A percentile compares a stretch with the other conserved stretches of the same genome.
These are phyloP conservation scores for Magnolia kwangsiensis DNA, from an alignment of 164 flowering plant genomes.

Conservation along the genomic window DNA sequence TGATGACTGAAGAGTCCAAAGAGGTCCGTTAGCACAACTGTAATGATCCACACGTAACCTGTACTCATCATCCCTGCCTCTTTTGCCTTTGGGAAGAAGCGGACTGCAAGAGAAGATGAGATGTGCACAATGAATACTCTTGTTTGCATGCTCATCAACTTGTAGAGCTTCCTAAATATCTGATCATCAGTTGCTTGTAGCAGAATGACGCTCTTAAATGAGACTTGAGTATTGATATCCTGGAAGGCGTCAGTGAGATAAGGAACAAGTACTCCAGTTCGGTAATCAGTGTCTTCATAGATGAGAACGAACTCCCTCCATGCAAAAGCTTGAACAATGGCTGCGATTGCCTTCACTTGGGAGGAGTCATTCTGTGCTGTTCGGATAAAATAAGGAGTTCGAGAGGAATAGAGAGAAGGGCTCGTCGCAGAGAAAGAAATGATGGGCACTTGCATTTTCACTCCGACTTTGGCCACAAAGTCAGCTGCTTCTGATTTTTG, in stretches of 20 bases:
- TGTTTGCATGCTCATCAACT: constrained; percentile 13
- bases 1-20: constrained; percentile 16
- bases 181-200: not conserved
- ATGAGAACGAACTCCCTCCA: constrained; percentile 26
- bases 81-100: constrained; percentile 16
- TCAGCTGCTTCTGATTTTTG: constrained; percentile 40
- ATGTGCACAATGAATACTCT: constrained; percentile 35
- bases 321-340: constrained; percentile 22
- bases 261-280: not conserved
- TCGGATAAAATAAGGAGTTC: constrained; percentile 36
- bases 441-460: constrained; percentile 34
- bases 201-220: constrained; percentile 13
- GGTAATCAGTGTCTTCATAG: constrained; percentile 27
- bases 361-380: constrained; percentile 22
- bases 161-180: constrained; percentile 15
- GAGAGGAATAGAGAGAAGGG: constrained; percentile 17
- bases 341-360: constrained; percentile 35
- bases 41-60: constrained; percentile 48
- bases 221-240: constrained; percentile 19
- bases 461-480: constrained; percentile 38
- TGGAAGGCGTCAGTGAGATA: constrained; percentile 4
- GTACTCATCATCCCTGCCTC: constrained; percentile 31
- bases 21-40: constrained; percentile 22
- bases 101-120: constrained; percentile 9
- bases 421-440: constrained; percentile 35